phyloP scores from a whole-genome alignment of 495 filamentous ascomycete genomes.

The Podospora anserina region DNA sequence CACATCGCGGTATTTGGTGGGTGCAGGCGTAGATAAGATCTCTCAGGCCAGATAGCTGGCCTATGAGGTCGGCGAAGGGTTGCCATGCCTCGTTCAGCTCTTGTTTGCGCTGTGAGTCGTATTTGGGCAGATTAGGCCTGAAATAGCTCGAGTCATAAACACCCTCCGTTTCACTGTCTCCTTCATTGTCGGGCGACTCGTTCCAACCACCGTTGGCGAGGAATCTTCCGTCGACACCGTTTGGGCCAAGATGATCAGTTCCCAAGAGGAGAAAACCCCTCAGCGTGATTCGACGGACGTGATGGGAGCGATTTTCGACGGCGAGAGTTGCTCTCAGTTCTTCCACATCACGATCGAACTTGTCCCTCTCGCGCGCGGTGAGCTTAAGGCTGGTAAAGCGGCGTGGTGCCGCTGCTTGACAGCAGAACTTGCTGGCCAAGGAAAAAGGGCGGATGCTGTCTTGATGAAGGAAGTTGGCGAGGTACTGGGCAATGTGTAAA shows the following conservation, averaged over 20 bases:
- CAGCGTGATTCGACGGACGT: not conserved
- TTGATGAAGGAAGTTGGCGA: not conserved
- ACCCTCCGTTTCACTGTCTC: not conserved
- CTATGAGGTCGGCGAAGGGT: slow-evolving; percentile 6
- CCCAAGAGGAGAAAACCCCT: not conserved
- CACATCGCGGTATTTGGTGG: not conserved
- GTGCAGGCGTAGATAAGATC: slow-evolving; percentile 9
- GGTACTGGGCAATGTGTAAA: not conserved
- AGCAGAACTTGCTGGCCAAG: not conserved
- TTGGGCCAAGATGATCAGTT: not conserved
- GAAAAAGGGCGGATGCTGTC: not conserved
- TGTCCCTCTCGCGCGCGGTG: not conserved
- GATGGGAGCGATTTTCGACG: not conserved
- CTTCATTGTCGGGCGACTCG: not conserved
- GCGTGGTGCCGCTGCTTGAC: not conserved
- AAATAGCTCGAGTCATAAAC: not conserved
- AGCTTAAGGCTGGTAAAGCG: not conserved
- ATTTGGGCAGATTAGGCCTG: not conserved
- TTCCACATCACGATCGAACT: not conserved
- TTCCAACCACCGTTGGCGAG: not conserved
- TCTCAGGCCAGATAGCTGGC: slow-evolving; percentile 3
- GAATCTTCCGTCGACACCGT: not conserved
- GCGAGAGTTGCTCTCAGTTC: not conserved
- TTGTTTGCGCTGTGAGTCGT: not conserved
- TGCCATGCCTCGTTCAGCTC: slow-evolving; percentile 10